phyloP scores from a whole-genome alignment of 2,329 filamentous ascomycete species.

The Clonostachys rhizophaga region DNA sequence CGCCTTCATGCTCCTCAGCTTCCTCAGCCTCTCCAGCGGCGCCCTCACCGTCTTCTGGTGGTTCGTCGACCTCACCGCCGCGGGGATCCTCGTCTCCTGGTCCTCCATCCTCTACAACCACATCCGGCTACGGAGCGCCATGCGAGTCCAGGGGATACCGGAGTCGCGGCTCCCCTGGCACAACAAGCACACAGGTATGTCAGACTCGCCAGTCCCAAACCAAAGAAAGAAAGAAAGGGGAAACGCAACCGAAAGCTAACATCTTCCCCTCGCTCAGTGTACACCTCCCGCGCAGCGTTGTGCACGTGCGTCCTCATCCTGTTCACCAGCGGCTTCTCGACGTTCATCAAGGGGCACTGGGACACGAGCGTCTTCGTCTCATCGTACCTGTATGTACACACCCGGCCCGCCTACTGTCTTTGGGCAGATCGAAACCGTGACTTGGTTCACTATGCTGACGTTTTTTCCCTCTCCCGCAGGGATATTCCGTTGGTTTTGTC shows the following conservation, averaged over 20 bases:
- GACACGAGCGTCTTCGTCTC: conserved; percentile 52
- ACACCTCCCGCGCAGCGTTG: conserved; percentile 57
- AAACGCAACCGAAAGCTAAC: conserved; percentile 2
- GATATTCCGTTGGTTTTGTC: conserved; percentile 54
- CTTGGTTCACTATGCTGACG: not conserved
- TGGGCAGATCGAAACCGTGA: not conserved
- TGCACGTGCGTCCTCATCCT: conserved; percentile 59
- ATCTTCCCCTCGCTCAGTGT: conserved; percentile 28
- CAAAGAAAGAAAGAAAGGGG: no score
- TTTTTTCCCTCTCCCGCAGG: conserved; percentile 20
- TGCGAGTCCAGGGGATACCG: conserved; percentile 50
- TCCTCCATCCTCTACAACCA: conserved; percentile 55
- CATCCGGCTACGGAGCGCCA: conserved; percentile 47
- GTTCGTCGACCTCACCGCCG: conserved; percentile 57
- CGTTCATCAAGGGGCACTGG: conserved; percentile 58
- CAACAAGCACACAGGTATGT: conserved; percentile 53
- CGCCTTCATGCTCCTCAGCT: conserved; percentile 51
- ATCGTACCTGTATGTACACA: conserved; percentile 50
- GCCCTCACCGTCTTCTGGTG: conserved; percentile 63
- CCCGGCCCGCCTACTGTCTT: not conserved
- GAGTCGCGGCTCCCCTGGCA: conserved; percentile 52
- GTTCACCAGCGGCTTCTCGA: conserved; percentile 64
- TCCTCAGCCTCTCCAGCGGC: conserved; percentile 50
- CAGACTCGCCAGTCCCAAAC: no score
- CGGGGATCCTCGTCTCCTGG: conserved; percentile 62